Evolutionary conservation across 2,329 filamentous ascomycete genomes (phyloP).

Genomic region (Eutypa lata): DNA sequence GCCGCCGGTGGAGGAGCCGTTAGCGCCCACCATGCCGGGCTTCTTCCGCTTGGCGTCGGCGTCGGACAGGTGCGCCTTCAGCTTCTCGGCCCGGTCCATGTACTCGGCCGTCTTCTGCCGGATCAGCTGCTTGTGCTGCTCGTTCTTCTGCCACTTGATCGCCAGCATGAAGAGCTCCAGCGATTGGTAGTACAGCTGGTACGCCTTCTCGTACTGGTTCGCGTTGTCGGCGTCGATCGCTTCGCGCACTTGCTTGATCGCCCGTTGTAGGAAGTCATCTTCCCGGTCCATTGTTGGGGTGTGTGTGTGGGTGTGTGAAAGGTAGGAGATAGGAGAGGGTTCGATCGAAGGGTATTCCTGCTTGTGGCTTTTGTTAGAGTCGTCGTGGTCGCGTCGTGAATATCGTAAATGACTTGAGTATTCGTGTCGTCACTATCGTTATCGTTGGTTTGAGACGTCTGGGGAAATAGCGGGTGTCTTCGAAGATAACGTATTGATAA

Average conservation of each 20-base stretch:
- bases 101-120: slow-evolving; percentile 92
- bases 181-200: slow-evolving; percentile 91
- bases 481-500: background rate
- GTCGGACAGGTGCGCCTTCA: slow-evolving; percentile 84
- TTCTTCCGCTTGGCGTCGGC: slow-evolving; percentile 69
- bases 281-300: background rate
- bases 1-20: slow-evolving; percentile 63
- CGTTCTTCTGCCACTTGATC: slow-evolving; percentile 99
- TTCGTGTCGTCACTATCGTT: too few species aligned
- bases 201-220: slow-evolving; percentile 95
- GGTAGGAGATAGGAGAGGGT: too few species aligned
- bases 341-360: background rate
- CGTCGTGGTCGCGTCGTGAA: background rate
- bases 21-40: slow-evolving; percentile 67
- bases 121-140: slow-evolving; percentile 95
- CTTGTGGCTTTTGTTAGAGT: background rate
- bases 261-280: slow-evolving; percentile 86
- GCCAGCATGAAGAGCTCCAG: slow-evolving; percentile 99
- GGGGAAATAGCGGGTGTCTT: background rate
- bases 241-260: slow-evolving; percentile 95
- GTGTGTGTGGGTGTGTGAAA: slow-evolving; percentile 40
- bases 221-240: slow-evolving; percentile 95
- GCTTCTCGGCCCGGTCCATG: slow-evolving; percentile 97
- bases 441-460: too few species aligned
- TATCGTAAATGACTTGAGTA: too few species aligned